Evolutionary conservation across 2,329 filamentous ascomycete species (phyloP).

Genomic region (Aspergillus luchuensis): DNA sequence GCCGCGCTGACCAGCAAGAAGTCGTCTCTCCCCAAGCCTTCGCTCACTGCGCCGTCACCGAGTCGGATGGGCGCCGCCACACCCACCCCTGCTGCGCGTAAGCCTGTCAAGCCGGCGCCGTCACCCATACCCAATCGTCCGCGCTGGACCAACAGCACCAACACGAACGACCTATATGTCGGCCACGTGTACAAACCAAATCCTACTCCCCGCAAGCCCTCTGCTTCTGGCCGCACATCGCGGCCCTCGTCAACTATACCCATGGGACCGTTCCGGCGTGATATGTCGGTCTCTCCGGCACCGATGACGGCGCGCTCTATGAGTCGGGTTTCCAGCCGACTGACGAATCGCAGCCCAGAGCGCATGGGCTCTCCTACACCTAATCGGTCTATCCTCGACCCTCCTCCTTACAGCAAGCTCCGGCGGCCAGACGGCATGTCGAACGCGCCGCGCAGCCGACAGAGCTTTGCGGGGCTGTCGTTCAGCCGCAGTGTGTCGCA

Average conservation of each 20-base stretch:
- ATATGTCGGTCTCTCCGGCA: constrained; percentile 45
- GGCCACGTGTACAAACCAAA: constrained; percentile 55
- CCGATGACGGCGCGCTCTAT: constrained; percentile 32
- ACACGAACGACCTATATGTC: constrained; percentile 67
- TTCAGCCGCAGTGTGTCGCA: constrained; percentile 34
- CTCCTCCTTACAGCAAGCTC: constrained; percentile 47
- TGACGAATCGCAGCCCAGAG: constrained; percentile 37
- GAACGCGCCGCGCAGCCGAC: constrained; percentile 39
- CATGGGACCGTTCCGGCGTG: constrained; percentile 41
- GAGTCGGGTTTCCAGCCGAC: constrained; percentile 38
- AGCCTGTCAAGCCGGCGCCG: constrained; percentile 43
- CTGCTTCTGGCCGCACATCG: constrained; percentile 31
- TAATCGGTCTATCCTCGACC: constrained; percentile 35
- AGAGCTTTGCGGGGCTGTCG: constrained; percentile 40
- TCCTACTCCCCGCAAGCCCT: constrained; percentile 55
- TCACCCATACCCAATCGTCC: constrained; percentile 59
- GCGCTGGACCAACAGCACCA: constrained; percentile 71
- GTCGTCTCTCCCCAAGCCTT: constrained; percentile 41
- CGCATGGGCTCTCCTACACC: constrained; percentile 33
- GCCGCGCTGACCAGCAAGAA: constrained; percentile 36
- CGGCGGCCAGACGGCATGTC: constrained; percentile 30
- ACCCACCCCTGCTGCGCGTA: constrained; percentile 49
- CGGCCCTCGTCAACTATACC: constrained; percentile 46
- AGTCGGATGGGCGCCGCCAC: constrained; percentile 52
- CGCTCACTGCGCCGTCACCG: constrained; percentile 38